These are phyloP conservation scores for Emergomyces africanus DNA, from an alignment of 2,329 filamentous ascomycete genomes.

Conservation along the genomic window DNA sequence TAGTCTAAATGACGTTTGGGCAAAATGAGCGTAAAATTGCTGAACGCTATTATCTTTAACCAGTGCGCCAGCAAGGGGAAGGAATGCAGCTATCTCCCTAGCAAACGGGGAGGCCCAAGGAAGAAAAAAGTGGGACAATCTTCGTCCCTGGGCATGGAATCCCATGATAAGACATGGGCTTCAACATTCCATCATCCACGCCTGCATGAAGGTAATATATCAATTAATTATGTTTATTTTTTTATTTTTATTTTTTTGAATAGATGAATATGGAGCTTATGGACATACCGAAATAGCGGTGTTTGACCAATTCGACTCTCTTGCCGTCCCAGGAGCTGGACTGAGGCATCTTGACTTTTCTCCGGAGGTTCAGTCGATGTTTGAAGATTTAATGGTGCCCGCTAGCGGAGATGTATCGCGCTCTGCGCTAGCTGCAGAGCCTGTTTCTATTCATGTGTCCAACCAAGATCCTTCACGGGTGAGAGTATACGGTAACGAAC, in stretches of 20 bases:
- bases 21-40: neutral
- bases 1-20: conserved; percentile 6
- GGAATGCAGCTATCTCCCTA: conserved; percentile 31
- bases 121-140: conserved; percentile 22
- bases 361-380: conserved; percentile 25
- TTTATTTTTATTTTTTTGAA: neutral
- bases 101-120: conserved; percentile 32
- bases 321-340: conserved; percentile 29
- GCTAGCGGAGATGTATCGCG: conserved; percentile 15
- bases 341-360: conserved; percentile 28
- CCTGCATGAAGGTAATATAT: conserved; percentile 11
- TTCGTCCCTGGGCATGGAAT: conserved; percentile 1
- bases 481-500: conserved; percentile 28
- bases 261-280: neutral
- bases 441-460: conserved; percentile 16
- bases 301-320: conserved; percentile 29
- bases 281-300: conserved; percentile 19
- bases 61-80: conserved; percentile 29
- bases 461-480: conserved; percentile 18
- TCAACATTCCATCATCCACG: conserved; percentile 6
- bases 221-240: neutral
- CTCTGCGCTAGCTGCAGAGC: conserved; percentile 17
- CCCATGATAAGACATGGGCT: conserved; percentile 4
- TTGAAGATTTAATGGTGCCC: conserved; percentile 23
- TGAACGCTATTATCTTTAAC: neutral